phyloP scores from a whole-genome alignment of 208 protist species.

The Hexamita inflata region DNA sequence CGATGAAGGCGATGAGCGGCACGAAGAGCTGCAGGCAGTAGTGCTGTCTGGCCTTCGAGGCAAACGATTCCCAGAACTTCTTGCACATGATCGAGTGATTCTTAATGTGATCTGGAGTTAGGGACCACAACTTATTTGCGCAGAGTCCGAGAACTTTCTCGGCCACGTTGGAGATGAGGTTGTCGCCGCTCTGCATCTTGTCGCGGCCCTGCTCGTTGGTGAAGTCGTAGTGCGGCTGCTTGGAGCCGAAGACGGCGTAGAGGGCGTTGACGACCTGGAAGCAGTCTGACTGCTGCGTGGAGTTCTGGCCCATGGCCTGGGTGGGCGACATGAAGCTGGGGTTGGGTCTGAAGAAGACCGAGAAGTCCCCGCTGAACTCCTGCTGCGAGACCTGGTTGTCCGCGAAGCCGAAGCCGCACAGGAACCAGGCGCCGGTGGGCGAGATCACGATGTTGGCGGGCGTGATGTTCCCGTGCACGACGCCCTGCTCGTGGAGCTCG shows the following conservation, averaged over 20 bases:
- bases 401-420: background rate
- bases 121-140: no score
- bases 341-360: background rate
- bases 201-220: no score
- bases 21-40: no score
- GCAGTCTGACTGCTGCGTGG: background rate
- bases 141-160: no score
- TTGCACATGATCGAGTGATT: no score
- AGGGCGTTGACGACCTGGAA: background rate
- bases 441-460: conserved; percentile 18
- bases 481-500: background rate
- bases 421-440: background rate
- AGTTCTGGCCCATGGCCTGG: background rate
- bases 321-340: background rate
- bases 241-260: background rate
- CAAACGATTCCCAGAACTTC: no score
- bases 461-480: conserved; percentile 15
- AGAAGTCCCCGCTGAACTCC: background rate
- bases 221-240: no score
- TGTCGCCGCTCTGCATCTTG: no score
- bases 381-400: background rate
- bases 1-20: no score
- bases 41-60: no score
- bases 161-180: no score
- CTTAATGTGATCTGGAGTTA: no score